Evolutionary conservation across 495 filamentous ascomycete genomes (phyloP).

Genomic region (Hypoxylon rickii): DNA sequence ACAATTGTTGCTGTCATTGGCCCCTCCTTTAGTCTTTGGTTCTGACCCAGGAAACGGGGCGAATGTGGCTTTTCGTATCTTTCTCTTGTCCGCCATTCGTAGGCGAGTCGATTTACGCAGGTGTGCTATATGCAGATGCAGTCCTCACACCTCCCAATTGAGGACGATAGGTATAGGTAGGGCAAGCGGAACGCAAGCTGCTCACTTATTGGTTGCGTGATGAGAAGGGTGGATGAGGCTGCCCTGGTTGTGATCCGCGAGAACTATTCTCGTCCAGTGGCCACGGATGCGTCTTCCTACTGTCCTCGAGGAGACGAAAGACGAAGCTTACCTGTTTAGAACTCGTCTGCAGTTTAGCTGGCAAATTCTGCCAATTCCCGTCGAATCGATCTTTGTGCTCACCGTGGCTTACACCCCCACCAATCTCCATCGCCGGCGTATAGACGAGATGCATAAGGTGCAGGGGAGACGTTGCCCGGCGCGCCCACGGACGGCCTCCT

Average conservation of each 20-base stretch:
- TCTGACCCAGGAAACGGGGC: conserved; percentile 36
- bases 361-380: conserved; percentile 19
- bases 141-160: conserved; percentile 8
- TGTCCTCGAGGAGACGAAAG: background rate
- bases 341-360: conserved; percentile 19
- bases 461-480: conserved; percentile 32
- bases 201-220: conserved; percentile 15
- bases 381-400: conserved; percentile 33
- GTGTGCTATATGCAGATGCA: background rate
- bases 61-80: conserved; percentile 7
- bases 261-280: conserved; percentile 21
- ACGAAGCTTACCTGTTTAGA: conserved; percentile 25
- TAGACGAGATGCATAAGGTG: conserved; percentile 25
- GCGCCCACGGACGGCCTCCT: conserved; percentile 28
- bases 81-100: conserved; percentile 7
- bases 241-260: conserved; percentile 6
- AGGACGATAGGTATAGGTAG: conserved; percentile 27
- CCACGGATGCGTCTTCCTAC: conserved; percentile 5
- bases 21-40: background rate
- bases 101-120: conserved; percentile 5
- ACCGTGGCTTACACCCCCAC: conserved; percentile 34
- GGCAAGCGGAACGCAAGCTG: conserved; percentile 19
- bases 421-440: conserved; percentile 29
- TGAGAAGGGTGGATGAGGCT: conserved; percentile 24
- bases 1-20: conserved; percentile 9